Base-by-base conservation (phyloP, 208 protist species). In the Blastocrithidia nonstop region DNA sequence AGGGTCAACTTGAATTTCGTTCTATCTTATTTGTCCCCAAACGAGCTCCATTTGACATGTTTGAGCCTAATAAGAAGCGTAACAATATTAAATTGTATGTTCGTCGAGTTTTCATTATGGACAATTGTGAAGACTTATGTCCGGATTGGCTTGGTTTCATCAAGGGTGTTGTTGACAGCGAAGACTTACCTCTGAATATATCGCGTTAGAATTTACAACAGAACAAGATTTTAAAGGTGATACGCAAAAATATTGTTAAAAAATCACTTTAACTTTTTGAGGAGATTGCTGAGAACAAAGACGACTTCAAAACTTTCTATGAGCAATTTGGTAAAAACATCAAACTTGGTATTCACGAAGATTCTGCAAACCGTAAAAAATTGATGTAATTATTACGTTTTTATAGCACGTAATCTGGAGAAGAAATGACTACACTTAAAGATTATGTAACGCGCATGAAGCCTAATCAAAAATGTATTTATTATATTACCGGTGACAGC, bases 141-240 rank as follows among this genome's bases (percentile, higher is more conserved):
- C 96, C 95, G 13, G 67, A 74, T 37, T 98, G 95, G 46, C 76
- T 98, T 9, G 80, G 65, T 54, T 98, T 98, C 53, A 61, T 98
- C 29, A 76, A 75, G 35, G 98, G 98, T 56, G 80, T 99, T 20
- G 96, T 99, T 6, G 98, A 99, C 71, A 97, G 89, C 54, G 94
- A 99, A 28, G 97, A 99, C 59, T 69, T 99, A n/a, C 97, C 97
- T 23, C 80, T 99, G 17, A 99, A 99, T 69, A 94, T 99, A 5
- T 98, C 95, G 6, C 89, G 98, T 45, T 97, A 99, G 75, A 93
- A 95, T 29, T 78, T 99, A 16, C 98, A 99, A 77, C 81, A 99
- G 57, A 93, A 78, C 66, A 90, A 88, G 25, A 88, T 98, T 26
- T 58, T 97, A 27, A 61, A 61, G 23, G 56, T 97, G 15, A 99